These are phyloP conservation scores for Emergomyces orientalis DNA, from an alignment of 2,329 filamentous ascomycete species.

Conservation along the genomic window DNA sequence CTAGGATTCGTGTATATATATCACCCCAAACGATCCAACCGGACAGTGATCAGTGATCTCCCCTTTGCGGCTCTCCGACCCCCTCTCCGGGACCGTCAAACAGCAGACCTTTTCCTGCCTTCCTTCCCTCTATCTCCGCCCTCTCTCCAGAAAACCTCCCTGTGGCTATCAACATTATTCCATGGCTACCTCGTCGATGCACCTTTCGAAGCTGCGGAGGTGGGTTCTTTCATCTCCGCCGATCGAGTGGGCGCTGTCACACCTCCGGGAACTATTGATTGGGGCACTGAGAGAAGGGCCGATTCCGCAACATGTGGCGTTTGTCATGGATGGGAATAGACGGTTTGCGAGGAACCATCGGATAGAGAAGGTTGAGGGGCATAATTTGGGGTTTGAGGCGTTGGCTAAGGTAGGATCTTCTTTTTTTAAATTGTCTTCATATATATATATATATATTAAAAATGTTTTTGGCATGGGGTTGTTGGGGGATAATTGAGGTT, in stretches of 20 bases:
- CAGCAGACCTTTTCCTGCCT: no score
- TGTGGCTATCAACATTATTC: not conserved
- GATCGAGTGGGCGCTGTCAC: conserved; percentile 75
- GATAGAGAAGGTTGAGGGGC: conserved; percentile 93
- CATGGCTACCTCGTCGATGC: conserved; percentile 43
- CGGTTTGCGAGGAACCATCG: conserved; percentile 82
- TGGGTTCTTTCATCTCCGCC: conserved; percentile 86
- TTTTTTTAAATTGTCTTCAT: not conserved
- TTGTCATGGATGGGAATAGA: conserved; percentile 97
- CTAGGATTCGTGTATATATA: not conserved
- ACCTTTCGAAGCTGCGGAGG: conserved; percentile 53
- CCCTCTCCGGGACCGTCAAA: no score
- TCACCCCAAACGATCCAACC: no score
- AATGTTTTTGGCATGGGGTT: not conserved
- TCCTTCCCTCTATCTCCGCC: not conserved
- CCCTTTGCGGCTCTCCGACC: no score
- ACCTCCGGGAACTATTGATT: conserved; percentile 74
- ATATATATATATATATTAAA: no score
- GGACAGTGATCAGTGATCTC: no score
- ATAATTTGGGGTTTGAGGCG: conserved; percentile 91
- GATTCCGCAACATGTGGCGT: conserved; percentile 92
- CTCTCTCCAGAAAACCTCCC: not conserved
- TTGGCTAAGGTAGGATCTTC: conserved; percentile 61
- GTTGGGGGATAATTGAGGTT: not conserved
- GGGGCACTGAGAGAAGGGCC: conserved; percentile 82